Conservation (phyloP, 345 rosid genomes). For the Arabis hirsuta region DNA sequence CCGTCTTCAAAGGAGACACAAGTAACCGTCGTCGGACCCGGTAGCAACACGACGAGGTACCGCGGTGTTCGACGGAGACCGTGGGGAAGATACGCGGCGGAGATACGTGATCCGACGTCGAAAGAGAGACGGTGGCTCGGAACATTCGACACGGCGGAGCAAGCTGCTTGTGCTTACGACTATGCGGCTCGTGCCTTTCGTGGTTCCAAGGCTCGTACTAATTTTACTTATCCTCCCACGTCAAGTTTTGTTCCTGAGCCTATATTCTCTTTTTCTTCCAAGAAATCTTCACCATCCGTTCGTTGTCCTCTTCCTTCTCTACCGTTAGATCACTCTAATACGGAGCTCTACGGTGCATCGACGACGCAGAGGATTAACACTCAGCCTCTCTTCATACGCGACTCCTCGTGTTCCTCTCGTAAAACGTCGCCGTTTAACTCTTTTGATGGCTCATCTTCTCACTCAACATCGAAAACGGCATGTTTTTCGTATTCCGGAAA, state of each 20-base stretch:
- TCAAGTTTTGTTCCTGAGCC: constrained; percentile 39
- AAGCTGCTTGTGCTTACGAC: constrained; percentile 97
- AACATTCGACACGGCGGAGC: constrained; percentile 98
- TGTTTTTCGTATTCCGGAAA: constrained; percentile 10
- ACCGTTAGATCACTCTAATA: constrained; percentile 29
- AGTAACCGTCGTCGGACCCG: constrained; percentile 42
- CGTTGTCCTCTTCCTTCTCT: constrained; percentile 17
- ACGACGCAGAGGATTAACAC: constrained; percentile 37
- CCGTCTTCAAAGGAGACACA: constrained; percentile 47
- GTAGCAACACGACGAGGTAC: constrained; percentile 60
- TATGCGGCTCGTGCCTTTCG: constrained; percentile 91
- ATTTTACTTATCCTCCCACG: constrained; percentile 65
- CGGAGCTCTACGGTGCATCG: constrained; percentile 27
- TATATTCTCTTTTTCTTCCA: constrained; percentile 39
- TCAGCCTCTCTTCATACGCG: constrained; percentile 57
- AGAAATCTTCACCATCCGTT: constrained; percentile 41
- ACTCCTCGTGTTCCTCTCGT: constrained; percentile 48
- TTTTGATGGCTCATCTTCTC: constrained; percentile 3
- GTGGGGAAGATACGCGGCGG: constrained; percentile 99
- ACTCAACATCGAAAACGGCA: constrained; percentile 1
- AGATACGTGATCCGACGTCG: constrained; percentile 88
- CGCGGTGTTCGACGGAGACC: constrained; percentile 97
- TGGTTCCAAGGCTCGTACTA: constrained; percentile 89
- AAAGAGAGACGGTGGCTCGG: constrained; percentile 97
- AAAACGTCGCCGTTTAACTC: not conserved